phyloP scores from a whole-genome alignment of 805 yeast genomes.

The Metschnikowia continentalis region DNA sequence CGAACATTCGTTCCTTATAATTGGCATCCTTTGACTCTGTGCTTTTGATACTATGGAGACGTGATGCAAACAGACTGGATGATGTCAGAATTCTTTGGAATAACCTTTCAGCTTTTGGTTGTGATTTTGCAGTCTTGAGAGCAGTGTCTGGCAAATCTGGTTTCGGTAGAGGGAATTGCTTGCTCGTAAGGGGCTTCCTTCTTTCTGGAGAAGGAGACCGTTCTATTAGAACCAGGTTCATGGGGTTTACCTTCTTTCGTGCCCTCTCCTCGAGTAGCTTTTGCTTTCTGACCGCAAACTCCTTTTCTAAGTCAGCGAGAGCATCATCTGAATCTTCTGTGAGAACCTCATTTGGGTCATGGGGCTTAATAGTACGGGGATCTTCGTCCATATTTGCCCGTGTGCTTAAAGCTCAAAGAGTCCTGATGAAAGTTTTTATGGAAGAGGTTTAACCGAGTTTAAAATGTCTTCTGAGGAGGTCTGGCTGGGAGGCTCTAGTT shows the following conservation, averaged over 20 bases:
- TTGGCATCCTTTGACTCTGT: neutral
- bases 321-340: slow-evolving; percentile 40
- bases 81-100: slow-evolving; percentile 7
- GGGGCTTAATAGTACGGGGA: slow-evolving; percentile 25
- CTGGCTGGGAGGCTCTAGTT: neutral
- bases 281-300: slow-evolving; percentile 26
- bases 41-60: slow-evolving; percentile 8
- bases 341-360: slow-evolving; percentile 25
- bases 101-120: neutral
- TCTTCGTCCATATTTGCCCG: slow-evolving; percentile 20
- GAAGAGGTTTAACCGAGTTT: neutral
- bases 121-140: neutral
- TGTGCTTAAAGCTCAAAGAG: neutral
- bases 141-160: neutral
- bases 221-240: slow-evolving; percentile 8
- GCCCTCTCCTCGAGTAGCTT: slow-evolving; percentile 17
- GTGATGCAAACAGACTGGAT: slow-evolving; percentile 13
- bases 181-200: neutral
- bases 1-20: slow-evolving; percentile 15
- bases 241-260: slow-evolving; percentile 8
- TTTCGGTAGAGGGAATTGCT: neutral
- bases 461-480: neutral
- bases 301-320: slow-evolving; percentile 34
- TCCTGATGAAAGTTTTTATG: neutral
- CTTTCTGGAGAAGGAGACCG: slow-evolving; percentile 16